phyloP scores from a whole-genome alignment of 1,284 basidiomycete species.

The Ustanciosporium gigantosporum region DNA sequence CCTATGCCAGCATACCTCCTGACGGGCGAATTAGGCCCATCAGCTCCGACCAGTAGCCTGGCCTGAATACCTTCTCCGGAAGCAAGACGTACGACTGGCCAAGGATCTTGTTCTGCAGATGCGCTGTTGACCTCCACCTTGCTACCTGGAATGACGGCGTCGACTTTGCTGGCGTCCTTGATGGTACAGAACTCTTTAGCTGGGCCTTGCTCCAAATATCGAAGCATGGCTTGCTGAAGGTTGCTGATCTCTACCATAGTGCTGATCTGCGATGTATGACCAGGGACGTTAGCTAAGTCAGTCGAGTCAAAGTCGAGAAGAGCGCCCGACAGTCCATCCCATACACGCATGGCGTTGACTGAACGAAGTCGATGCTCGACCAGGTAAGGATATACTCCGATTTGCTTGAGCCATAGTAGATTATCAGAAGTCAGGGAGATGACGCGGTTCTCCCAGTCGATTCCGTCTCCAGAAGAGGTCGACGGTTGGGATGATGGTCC shows the following conservation, averaged over 20 bases:
- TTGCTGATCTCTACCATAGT: slow-evolving; percentile 58
- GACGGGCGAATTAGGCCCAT: slow-evolving; percentile 93
- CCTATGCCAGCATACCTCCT: slow-evolving; percentile 82
- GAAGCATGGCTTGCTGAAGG: slow-evolving; percentile 57
- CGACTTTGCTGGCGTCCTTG: slow-evolving; percentile 72
- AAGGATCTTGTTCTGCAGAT: slow-evolving; percentile 54
- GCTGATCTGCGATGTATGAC: slow-evolving; percentile 29
- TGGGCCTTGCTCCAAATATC: slow-evolving; percentile 32
- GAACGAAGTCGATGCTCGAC: slow-evolving; percentile 38
- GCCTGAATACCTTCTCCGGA: slow-evolving; percentile 7
- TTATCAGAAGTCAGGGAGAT: slow-evolving; percentile 56
- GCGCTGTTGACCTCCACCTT: slow-evolving; percentile 37
- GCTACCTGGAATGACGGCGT: slow-evolving; percentile 64
- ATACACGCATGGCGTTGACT: slow-evolving; percentile 55
- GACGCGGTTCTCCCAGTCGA: slow-evolving; percentile 58
- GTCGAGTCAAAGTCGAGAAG: slow-evolving; percentile 50
- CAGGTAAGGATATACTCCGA: slow-evolving; percentile 48
- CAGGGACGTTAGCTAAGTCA: slow-evolving; percentile 5
- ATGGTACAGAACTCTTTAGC: slow-evolving; percentile 62
- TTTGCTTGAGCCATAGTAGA: slow-evolving; percentile 49
- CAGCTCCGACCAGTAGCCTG: slow-evolving; percentile 78
- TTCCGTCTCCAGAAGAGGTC: slow-evolving; percentile 16
- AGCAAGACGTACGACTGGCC: slow-evolving; percentile 24
- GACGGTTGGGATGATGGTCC: slow-evolving; percentile 4
- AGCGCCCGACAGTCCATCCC: slow-evolving; percentile 56